Evolutionary conservation across 176 grass and related monocot genomes (phyloP).

Genomic region (Oryza officinalis): DNA sequence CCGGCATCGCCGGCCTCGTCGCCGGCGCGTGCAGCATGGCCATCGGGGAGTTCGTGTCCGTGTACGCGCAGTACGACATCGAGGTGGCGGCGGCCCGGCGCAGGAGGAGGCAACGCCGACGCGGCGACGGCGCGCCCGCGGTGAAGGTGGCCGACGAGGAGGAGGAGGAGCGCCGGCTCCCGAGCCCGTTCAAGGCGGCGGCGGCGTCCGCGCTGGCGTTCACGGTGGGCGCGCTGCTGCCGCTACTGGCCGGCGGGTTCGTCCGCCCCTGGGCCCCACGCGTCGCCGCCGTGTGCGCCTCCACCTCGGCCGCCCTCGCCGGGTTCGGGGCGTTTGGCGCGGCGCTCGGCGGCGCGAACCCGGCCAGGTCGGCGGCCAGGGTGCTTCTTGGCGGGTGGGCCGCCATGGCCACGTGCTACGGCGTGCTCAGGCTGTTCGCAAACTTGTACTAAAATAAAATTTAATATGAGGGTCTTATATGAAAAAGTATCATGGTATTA

Average conservation of each 20-base stretch:
- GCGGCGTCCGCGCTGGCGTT: conserved; percentile 42
- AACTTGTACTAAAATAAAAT: background rate
- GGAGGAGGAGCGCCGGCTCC: background rate
- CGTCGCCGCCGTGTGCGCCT: conserved; percentile 24
- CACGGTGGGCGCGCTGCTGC: conserved; percentile 24
- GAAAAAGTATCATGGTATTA: background rate
- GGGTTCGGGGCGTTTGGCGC: conserved; percentile 34
- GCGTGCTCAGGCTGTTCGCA: conserved; percentile 37
- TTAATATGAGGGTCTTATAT: background rate
- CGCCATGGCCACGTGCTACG: conserved; percentile 51
- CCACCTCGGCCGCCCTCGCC: conserved; percentile 25
- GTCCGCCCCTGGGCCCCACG: conserved; percentile 19
- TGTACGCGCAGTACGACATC: conserved; percentile 31
- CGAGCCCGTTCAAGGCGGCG: conserved; percentile 40
- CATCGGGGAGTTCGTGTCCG: background rate
- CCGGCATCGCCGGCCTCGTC: conserved; percentile 48
- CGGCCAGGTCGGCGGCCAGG: background rate
- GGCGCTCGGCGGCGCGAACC: conserved; percentile 22
- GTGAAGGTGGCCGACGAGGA: background rate
- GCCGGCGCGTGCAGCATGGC: background rate
- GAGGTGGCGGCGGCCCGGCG: conserved; percentile 48
- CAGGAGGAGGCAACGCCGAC: background rate
- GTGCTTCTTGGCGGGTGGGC: conserved; percentile 50
- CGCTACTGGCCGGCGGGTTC: conserved; percentile 43
- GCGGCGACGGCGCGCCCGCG: background rate